Evolutionary conservation across 495 filamentous ascomycete genomes (phyloP), one percentile per base, ranked within the genome.

Genomic region (Xylaria cubensis): DNA sequence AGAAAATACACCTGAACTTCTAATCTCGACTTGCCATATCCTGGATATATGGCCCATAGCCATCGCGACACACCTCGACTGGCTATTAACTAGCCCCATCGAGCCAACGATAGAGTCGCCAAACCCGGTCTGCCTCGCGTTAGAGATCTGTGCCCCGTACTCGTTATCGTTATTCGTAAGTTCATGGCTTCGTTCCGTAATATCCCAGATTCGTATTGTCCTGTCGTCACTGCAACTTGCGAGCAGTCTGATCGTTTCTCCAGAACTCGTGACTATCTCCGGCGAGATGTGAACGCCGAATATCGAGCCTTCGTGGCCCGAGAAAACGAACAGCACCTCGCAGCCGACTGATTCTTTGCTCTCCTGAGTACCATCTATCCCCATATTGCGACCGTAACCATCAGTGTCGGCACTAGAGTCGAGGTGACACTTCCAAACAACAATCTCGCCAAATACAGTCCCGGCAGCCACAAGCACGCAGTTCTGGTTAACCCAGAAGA

Each of bases 201-300:
- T 88, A 73, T 97, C 90, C 97, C 97, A 98, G 0, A 98, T 81
- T 41, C 94, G 85, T 39, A 99, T 90, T 0, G 94, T 97, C 64
- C 96, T 87, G 80, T 99, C 96, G 80, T 99, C 96, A 74, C 95
- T 98, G 76, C 96, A 99, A 70, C 94, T 98, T 32, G 92, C 92
- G 3, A 99, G 82, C 15, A 97, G 72, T 55, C 93, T 85, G 24
- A 81, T 80, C 24, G 79, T 77, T 10, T 75, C 72, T 12, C 78
- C 82, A 5, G 75, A 78, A 6, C 81, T 68, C 13, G 77, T 73
- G 12, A 75, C 68, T 5, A 95, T 83, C 46, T 84, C 78, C 0
- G 87, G 84, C 0, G 94, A 97, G 32, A 98, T 92, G 10, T 87
- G 84, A 13, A 98, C 91, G 8, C 92, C 94, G 74, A 97, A 98